Evolutionary conservation across 345 rosid genomes (phyloP).

Genomic region (Orychophragmus violaceus): DNA sequence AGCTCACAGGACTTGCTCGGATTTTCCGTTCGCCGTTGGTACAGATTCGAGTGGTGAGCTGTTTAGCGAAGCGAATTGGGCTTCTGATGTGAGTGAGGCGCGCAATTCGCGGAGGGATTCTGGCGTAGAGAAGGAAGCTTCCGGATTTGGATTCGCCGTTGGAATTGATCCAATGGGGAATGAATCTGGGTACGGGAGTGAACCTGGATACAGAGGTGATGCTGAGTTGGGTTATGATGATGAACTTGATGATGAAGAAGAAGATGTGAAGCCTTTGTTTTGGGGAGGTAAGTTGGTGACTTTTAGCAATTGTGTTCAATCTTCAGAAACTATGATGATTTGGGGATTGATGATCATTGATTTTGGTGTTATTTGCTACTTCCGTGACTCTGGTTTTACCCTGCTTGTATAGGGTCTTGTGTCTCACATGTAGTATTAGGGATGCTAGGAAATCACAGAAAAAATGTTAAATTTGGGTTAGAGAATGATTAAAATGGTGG

Average conservation of each 20-base stretch:
- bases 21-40: constrained; percentile 73
- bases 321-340: background rate
- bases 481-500: background rate
- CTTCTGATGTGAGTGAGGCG: constrained; percentile 82
- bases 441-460: background rate
- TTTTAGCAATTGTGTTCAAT: background rate
- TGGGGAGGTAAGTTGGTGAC: constrained; percentile 64
- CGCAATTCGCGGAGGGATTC: constrained; percentile 54
- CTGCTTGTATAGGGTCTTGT: background rate
- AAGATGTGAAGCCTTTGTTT: constrained; percentile 61
- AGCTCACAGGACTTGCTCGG: constrained; percentile 82
- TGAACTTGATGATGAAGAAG: constrained; percentile 93
- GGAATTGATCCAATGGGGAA: constrained; percentile 57
- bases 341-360: background rate
- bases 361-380: background rate
- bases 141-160: constrained; percentile 36
- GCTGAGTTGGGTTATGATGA: constrained; percentile 91
- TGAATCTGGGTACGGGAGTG: constrained; percentile 89
- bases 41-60: constrained; percentile 98
- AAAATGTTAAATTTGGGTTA: background rate
- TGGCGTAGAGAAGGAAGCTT: constrained; percentile 51
- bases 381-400: background rate
- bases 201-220: constrained; percentile 94
- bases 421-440: background rate
- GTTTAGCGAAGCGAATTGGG: constrained; percentile 74